These are phyloP conservation scores for Francoa sonchifolia DNA, from an alignment of 441 rosid species.

Conservation along the genomic window DNA sequence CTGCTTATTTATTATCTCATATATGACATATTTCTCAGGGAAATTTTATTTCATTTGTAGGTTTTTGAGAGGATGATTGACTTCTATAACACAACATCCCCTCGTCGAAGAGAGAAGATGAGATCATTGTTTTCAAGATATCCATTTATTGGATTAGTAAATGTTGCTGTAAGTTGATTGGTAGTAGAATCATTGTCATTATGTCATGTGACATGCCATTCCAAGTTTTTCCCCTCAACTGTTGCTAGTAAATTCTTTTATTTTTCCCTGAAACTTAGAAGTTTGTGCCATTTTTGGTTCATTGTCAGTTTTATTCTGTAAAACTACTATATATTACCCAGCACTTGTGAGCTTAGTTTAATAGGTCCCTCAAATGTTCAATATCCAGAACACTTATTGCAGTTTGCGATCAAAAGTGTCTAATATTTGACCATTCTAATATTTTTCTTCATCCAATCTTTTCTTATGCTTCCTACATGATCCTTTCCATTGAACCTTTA, in stretches of 20 bases:
- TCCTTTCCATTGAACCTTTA: too few relatives aligned
- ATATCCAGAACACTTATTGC: too few relatives aligned
- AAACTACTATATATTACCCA: too few relatives aligned
- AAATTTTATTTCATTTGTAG: conserved; percentile 29
- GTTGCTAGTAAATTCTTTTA: not conserved
- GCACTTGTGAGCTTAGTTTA: too few relatives aligned
- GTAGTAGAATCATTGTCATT: conserved; percentile 9
- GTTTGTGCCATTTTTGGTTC: conserved; percentile 4
- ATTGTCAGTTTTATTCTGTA: too few relatives aligned
- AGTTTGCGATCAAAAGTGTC: too few relatives aligned
- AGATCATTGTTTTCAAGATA: conserved; percentile 31
- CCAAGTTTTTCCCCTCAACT: not conserved
- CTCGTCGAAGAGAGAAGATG: conserved; percentile 26
- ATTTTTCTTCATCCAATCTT: too few relatives aligned
- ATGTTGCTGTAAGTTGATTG: conserved; percentile 74
- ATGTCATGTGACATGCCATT: not conserved
- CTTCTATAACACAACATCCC: conserved; percentile 29
- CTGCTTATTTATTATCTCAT: not conserved
- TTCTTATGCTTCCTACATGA: too few relatives aligned
- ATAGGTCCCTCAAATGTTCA: too few relatives aligned
- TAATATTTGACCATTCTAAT: too few relatives aligned
- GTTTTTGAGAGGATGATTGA: conserved; percentile 58
- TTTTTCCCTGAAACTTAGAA: too few relatives aligned
- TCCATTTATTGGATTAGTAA: conserved; percentile 71
- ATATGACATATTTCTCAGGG: conserved; percentile 3